Base-by-base conservation (phyloP, 495 filamentous ascomycete genomes). In the Penicillium cosmopolitanum region DNA sequence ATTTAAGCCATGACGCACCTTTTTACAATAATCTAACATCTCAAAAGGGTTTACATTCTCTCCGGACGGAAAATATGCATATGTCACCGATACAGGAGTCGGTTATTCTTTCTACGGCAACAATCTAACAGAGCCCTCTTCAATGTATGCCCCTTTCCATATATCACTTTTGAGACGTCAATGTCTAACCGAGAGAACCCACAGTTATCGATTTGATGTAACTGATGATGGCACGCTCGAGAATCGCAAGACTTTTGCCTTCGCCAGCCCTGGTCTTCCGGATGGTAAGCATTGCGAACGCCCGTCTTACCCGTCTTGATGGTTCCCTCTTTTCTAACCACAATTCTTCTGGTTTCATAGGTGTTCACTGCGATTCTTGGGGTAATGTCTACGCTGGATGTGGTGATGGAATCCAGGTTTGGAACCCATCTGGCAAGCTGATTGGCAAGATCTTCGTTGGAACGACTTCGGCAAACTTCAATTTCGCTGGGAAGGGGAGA, bases 401-500 rank as follows among this genome's bases (percentile, higher is more conserved):
- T 61, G 74, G 73, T 5, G 79, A 81, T 36, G 78, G 78, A 2
- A 64, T 81, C 18, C 74, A 79, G 13, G 69, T 81, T 10, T 78
- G 76, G 73, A 73, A 73, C 44, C 62, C 60, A 2, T 72, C 66
- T 5, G 77, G 74, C 18, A 75, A 67, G 58, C 60, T 80, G 46
- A 66, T 80, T 40, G 77, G 77, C 13, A 87, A 85, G 70, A 83
- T 86, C 18, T 80, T 66, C 38, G 55, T 76, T 8, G 71, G 70
- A 18, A 55, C 67, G 5, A 69, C 66, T 1, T 68, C 74, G 3
- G 81, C 80, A 34, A 85, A 85, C 67, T 85, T 86, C 70, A 80
- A 83, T 60, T 86, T 85, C 53, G 84, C 78, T 10, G 77, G 82
- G 13, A 71, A 77, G 11, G 83, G 82, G 0, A 67, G 79, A 47